A percentile compares a stretch with the other conserved stretches of the same genome.
phyloP scores from a whole-genome alignment of 1,284 basidiomycete species.

The Ustilago nuda region DNA sequence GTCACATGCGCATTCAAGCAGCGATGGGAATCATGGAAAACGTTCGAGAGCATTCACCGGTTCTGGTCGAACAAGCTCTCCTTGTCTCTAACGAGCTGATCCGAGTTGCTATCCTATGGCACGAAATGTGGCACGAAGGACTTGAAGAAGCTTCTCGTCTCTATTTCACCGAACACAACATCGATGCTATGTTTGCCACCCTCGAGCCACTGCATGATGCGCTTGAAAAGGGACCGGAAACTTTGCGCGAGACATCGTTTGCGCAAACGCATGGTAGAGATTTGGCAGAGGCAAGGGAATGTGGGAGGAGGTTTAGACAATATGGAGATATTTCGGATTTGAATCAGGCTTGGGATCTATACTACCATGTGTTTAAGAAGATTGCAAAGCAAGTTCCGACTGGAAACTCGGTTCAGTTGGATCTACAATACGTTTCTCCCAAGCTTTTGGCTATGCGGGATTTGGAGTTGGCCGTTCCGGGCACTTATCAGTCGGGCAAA shows the following conservation, averaged over 20 bases:
- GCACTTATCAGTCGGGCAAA: slow-evolving; percentile 92
- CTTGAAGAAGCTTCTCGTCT: slow-evolving; percentile 96
- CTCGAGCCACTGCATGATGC: slow-evolving; percentile 94
- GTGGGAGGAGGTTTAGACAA: slow-evolving; percentile 85
- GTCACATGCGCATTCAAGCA: slow-evolving; percentile 82
- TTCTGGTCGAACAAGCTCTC: slow-evolving; percentile 90
- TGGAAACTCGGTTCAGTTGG: slow-evolving; percentile 81
- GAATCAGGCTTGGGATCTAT: slow-evolving; percentile 99
- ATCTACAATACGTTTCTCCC: slow-evolving; percentile 97
- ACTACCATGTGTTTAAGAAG: slow-evolving; percentile 95
- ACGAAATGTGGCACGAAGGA: slow-evolving; percentile 99
- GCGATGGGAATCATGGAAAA: slow-evolving; percentile 90
- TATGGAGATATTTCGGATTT: slow-evolving; percentile 88
- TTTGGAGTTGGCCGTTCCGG: slow-evolving; percentile 93
- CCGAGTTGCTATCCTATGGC: slow-evolving; percentile 97
- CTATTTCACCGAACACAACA: slow-evolving; percentile 98
- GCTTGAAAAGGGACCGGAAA: slow-evolving; percentile 95
- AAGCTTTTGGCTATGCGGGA: slow-evolving; percentile 88
- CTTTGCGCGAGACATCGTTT: slow-evolving; percentile 94
- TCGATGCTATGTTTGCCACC: slow-evolving; percentile 97
- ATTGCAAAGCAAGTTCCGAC: slow-evolving; percentile 93
- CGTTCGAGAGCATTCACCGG: slow-evolving; percentile 90
- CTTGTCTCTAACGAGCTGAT: slow-evolving; percentile 95
- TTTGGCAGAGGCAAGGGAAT: slow-evolving; percentile 91
- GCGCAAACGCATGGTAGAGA: slow-evolving; percentile 94